Base-by-base conservation (phyloP, 2,329 filamentous ascomycete species). In the Mariannaea elegans region DNA sequence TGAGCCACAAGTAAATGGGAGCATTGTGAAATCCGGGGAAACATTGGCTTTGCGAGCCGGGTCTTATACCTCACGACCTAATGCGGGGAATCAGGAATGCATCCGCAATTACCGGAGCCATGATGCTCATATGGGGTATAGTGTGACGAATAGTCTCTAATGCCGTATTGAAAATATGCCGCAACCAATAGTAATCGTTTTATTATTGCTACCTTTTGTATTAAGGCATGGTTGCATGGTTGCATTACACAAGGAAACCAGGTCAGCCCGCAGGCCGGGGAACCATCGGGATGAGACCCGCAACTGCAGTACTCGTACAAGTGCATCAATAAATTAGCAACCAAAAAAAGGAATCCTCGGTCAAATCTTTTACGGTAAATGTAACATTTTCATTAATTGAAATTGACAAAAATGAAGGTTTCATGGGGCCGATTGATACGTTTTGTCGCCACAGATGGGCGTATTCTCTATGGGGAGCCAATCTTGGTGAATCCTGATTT, bases 341-440 rank as follows among this genome's bases (percentile, higher is more conserved):
- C n/a, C n/a, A n/a, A n/a, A n/a, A n/a, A n/a, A n/a, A n/a, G n/a
- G n/a, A n/a, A n/a, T n/a, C n/a, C n/a, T n/a, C n/a, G n/a, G n/a
- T n/a, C 4, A 6, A 47, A 47, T 49, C 16, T 23, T 21, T 10
- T 23, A 44, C 24, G 57, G 3, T 32, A 7, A n/a, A 14, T 8
- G 10, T 6, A 38, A 38, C 6, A 31, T 31, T 7, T 12, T 31
- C 27, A 31, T 38, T 16, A n/a, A 38, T 38, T 14, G 7, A 45
- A 13, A 27, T 18, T 14, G 7, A 31, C 7, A 12, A 46, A 23
- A 12, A 77, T 78, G 74, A 54, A 54, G 6, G 65, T 75, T 19
- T 58, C 69, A 46, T 87, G 84, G 84, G 74, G 81, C 55, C 76
- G 83, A 50, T 74, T 86, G 0, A 85, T 87, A 54, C 82, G 84